Evolutionary conservation across 2,329 filamentous ascomycete species (phyloP).

Genomic region (Pyrenophora graminea): DNA sequence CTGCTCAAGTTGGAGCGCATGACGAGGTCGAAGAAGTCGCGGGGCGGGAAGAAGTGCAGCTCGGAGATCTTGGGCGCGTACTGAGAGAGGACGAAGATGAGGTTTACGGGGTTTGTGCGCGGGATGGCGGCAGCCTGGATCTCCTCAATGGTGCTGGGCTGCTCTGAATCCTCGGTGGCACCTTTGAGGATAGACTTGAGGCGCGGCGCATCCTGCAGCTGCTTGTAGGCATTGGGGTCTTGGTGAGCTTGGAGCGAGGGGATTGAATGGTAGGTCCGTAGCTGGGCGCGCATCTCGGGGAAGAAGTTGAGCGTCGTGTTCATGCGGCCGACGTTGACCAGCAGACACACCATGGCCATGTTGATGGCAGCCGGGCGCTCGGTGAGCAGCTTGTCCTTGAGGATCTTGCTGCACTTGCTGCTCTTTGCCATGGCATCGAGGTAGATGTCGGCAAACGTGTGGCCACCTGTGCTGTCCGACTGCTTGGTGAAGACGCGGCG

Average conservation of each 20-base stretch:
- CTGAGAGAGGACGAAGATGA: constrained; percentile 92
- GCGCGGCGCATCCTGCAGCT: constrained; percentile 92
- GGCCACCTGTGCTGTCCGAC: constrained; percentile 76
- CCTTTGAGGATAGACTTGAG: constrained; percentile 97
- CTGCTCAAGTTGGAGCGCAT: constrained; percentile 88
- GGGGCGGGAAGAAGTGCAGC: constrained; percentile 79
- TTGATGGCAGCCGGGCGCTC: constrained; percentile 91
- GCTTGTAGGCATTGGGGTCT: constrained; percentile 95
- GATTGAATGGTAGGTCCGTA: constrained; percentile 97
- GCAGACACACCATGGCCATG: constrained; percentile 98
- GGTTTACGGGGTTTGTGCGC: constrained; percentile 95
- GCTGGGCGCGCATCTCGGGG: constrained; percentile 96
- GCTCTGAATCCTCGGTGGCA: constrained; percentile 85
- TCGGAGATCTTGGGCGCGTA: constrained; percentile 91
- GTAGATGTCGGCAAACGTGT: constrained; percentile 90
- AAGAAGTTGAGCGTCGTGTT: constrained; percentile 99
- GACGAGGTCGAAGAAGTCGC: constrained; percentile 94
- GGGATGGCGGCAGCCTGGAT: constrained; percentile 71
- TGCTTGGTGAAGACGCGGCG: constrained; percentile 84
- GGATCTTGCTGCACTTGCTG: constrained; percentile 98
- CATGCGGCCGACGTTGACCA: constrained; percentile 98
- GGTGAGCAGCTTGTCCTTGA: constrained; percentile 93
- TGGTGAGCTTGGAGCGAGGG: constrained; percentile 93
- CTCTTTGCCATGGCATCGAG: constrained; percentile 98
- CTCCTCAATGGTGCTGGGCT: constrained; percentile 81